A percentile compares a stretch with the other conserved stretches of the same genome.
These are phyloP conservation scores for Diatrype stigma DNA, from an alignment of 2,329 filamentous ascomycete genomes.

Conservation along the genomic window DNA sequence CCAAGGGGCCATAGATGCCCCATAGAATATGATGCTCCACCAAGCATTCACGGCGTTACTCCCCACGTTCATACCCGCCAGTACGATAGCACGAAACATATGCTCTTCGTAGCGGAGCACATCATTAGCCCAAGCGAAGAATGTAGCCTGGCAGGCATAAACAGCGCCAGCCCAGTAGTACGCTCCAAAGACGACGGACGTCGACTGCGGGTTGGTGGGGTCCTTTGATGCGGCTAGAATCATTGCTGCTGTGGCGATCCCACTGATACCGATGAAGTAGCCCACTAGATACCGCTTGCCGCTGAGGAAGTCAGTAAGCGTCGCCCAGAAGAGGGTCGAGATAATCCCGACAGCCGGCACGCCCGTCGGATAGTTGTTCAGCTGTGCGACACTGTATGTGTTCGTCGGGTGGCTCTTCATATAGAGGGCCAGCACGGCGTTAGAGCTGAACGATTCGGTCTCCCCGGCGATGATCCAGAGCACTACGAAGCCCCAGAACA, in stretches of 20 bases:
- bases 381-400: slow-evolving; percentile 42
- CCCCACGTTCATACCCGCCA: slow-evolving; percentile 68
- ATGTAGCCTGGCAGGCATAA: slow-evolving; percentile 69
- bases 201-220: slow-evolving; percentile 36
- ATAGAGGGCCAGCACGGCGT: slow-evolving; percentile 51
- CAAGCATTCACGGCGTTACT: slow-evolving; percentile 67
- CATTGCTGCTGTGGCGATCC: slow-evolving; percentile 58
- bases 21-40: slow-evolving; percentile 71
- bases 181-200: slow-evolving; percentile 54
- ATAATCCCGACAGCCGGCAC: slow-evolving; percentile 54
- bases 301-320: slow-evolving; percentile 59
- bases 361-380: slow-evolving; percentile 55
- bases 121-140: slow-evolving; percentile 74
- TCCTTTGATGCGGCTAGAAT: slow-evolving; percentile 50
- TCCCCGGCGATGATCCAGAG: slow-evolving; percentile 70
- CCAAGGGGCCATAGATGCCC: slow-evolving; percentile 61
- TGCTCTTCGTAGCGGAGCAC: slow-evolving; percentile 61
- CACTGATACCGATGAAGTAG: slow-evolving; percentile 63
- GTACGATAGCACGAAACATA: slow-evolving; percentile 60
- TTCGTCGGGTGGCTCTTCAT: slow-evolving; percentile 43
- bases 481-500: slow-evolving; percentile 62
- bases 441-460: slow-evolving; percentile 65
- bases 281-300: slow-evolving; percentile 63
- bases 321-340: slow-evolving; percentile 65
- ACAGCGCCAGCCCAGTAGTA: slow-evolving; percentile 69